These are phyloP conservation scores for Phytophthora sp. DNA, from an alignment of 352 stramenopile genomes.

Conservation along the genomic window DNA sequence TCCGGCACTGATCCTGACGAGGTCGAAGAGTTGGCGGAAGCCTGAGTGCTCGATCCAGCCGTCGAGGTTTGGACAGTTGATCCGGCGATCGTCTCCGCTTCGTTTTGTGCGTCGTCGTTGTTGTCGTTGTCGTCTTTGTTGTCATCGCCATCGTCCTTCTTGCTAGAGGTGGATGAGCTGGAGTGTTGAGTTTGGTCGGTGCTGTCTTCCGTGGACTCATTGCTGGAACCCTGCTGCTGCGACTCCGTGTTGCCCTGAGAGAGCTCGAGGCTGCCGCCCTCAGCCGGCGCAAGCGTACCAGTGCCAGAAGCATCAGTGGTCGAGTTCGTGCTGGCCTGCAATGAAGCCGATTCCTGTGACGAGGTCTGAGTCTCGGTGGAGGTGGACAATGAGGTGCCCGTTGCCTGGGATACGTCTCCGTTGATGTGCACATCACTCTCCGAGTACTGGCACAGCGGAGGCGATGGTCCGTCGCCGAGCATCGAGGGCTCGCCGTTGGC, in stretches of 20 bases:
- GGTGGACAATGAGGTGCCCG: neutral
- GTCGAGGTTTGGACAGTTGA: neutral
- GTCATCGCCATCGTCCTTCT: neutral
- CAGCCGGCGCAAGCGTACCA: neutral
- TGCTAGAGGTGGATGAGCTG: neutral
- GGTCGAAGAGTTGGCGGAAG: neutral
- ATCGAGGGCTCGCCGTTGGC: constrained; percentile 22
- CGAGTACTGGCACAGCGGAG: too few species aligned
- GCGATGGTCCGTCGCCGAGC: too few species aligned
- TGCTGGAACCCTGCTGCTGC: neutral
- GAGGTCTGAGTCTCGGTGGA: neutral
- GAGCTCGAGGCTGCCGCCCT: neutral
- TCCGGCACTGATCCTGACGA: neutral
- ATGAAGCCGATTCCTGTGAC: neutral
- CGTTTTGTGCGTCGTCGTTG: constrained; percentile 2
- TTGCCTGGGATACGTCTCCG: constrained; percentile 10
- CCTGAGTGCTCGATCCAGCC: neutral
- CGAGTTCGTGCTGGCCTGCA: neutral
- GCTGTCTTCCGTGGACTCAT: neutral
- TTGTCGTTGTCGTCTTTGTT: too few species aligned
- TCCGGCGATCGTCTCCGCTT: constrained; percentile 1
- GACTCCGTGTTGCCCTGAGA: neutral
- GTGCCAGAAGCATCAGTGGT: neutral
- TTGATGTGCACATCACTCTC: neutral
- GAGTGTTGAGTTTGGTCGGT: neutral